These are phyloP conservation scores for Fusarium acutatum DNA, from an alignment of 2,329 filamentous ascomycete genomes.

Conservation along the genomic window DNA sequence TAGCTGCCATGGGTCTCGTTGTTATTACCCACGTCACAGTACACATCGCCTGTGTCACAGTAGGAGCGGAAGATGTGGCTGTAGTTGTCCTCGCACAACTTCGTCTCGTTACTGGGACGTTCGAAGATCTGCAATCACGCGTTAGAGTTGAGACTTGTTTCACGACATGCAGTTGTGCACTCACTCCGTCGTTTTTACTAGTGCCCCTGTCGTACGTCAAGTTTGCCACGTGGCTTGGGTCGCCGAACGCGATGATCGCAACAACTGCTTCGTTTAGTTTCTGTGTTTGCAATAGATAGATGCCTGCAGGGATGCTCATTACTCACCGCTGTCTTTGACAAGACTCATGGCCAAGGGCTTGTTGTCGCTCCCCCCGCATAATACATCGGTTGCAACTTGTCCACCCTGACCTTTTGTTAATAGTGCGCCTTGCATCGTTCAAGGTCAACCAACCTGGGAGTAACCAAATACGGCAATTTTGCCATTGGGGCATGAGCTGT, in stretches of 20 bases:
- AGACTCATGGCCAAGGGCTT: slow-evolving; percentile 39
- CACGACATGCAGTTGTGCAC: slow-evolving; percentile 22
- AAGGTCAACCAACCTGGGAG: slow-evolving; percentile 47
- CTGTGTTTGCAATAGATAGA: not conserved
- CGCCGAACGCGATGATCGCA: slow-evolving; percentile 52
- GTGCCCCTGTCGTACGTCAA: slow-evolving; percentile 49
- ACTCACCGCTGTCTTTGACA: slow-evolving; percentile 47
- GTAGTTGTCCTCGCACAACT: slow-evolving; percentile 48
- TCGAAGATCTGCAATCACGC: slow-evolving; percentile 46
- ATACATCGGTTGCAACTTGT: slow-evolving; percentile 48
- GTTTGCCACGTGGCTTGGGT: slow-evolving; percentile 51
- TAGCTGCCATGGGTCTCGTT: slow-evolving; percentile 48
- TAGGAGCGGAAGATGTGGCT: slow-evolving; percentile 49
- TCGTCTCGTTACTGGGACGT: slow-evolving; percentile 43
- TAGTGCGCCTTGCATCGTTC: not conserved
- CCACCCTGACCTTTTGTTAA: slow-evolving; percentile 45
- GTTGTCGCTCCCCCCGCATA: slow-evolving; percentile 48
- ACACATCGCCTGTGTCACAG: slow-evolving; percentile 54
- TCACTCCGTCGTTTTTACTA: slow-evolving; percentile 49
- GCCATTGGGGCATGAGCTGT: slow-evolving; percentile 47
- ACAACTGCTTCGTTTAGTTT: slow-evolving; percentile 46
- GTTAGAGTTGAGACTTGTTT: slow-evolving; percentile 13
- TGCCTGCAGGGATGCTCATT: slow-evolving; percentile 31
- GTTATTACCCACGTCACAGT: slow-evolving; percentile 49
- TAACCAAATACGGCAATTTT: slow-evolving; percentile 54